A percentile compares a stretch with the other conserved stretches of the same genome.
Evolutionary conservation across 2,329 filamentous ascomycete species (phyloP).

Genomic region (Fusarium euwallaceae): DNA sequence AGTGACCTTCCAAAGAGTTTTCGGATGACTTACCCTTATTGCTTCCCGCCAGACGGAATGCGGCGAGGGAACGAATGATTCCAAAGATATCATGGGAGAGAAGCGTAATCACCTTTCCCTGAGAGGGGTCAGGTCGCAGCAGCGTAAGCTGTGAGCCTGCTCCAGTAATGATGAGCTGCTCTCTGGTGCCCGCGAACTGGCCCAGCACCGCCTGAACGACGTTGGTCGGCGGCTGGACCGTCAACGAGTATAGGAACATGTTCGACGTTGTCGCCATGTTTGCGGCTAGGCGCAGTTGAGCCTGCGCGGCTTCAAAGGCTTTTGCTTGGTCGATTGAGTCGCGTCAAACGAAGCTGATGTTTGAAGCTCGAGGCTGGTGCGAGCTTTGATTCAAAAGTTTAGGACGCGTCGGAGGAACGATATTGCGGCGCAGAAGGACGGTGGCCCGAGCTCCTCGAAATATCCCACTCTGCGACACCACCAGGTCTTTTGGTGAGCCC

Average conservation of each 20-base stretch:
- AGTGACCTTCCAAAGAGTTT: slow-evolving; percentile 65
- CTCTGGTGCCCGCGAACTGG: slow-evolving; percentile 95
- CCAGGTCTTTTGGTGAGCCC: slow-evolving; percentile 30
- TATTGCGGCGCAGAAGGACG: slow-evolving; percentile 50
- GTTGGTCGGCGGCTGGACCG: slow-evolving; percentile 90
- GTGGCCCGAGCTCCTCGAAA: slow-evolving; percentile 50
- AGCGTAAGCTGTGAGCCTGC: slow-evolving; percentile 92
- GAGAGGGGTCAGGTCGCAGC: slow-evolving; percentile 85
- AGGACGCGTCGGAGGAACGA: slow-evolving; percentile 50
- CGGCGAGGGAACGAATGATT: slow-evolving; percentile 89
- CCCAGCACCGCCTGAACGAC: slow-evolving; percentile 92
- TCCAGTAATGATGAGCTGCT: slow-evolving; percentile 96
- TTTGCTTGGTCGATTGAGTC: slow-evolving; percentile 45
- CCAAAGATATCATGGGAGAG: slow-evolving; percentile 96
- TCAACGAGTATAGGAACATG: slow-evolving; percentile 99
- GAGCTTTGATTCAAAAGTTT: slow-evolving; percentile 52
- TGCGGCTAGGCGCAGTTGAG: slow-evolving; percentile 62
- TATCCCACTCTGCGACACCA: slow-evolving; percentile 45
- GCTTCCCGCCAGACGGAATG: slow-evolving; percentile 93
- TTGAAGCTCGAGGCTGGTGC: slow-evolving; percentile 39
- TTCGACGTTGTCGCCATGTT: slow-evolving; percentile 97
- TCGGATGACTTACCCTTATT: slow-evolving; percentile 85
- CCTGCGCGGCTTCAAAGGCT: slow-evolving; percentile 61
- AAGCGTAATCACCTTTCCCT: slow-evolving; percentile 87
- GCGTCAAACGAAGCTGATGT: slow-evolving; percentile 44